phyloP scores from a whole-genome alignment of 768 basidiomycete species.

The Pleurotus pulmonarius region DNA sequence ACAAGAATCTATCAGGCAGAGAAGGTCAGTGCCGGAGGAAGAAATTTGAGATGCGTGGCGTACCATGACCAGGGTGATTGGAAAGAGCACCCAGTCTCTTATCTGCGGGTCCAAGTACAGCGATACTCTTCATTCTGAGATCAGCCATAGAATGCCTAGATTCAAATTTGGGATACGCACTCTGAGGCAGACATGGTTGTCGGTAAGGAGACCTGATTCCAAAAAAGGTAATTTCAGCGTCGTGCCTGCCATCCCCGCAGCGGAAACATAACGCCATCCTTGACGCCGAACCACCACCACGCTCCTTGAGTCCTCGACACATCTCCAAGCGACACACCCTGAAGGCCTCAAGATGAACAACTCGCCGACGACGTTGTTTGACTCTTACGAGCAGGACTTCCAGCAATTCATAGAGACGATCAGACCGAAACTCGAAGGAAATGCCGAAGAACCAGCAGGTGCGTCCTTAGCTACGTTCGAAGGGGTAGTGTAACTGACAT shows the following conservation, averaged over 20 bases:
- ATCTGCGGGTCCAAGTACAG: conserved; percentile 92
- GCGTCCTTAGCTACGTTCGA: conserved; percentile 18
- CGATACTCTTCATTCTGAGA: conserved; percentile 32
- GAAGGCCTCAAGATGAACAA: conserved; percentile 56
- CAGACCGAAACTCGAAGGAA: conserved; percentile 71
- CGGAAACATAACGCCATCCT: conserved; percentile 5
- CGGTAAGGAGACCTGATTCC: conserved; percentile 4
- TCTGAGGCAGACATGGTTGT: conserved; percentile 40
- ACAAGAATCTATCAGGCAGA: conserved; percentile 68
- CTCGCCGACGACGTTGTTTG: conserved; percentile 82
- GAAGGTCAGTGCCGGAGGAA: background rate
- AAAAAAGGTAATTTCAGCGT: conserved; percentile 1
- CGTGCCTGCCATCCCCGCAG: background rate
- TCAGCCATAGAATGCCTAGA: background rate
- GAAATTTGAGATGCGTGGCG: conserved; percentile 19
- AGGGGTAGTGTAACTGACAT: background rate
- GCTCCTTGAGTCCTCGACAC: no score
- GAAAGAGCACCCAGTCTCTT: conserved; percentile 91
- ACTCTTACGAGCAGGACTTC: conserved; percentile 92
- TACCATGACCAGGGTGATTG: conserved; percentile 97
- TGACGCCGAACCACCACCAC: no score
- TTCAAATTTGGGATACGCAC: conserved; percentile 28
- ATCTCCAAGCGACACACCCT: no score
- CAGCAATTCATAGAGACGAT: conserved; percentile 75
- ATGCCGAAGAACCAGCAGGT: conserved; percentile 70